Evolutionary conservation across 805 yeast genomes (phyloP), one percentile per base, ranked within the genome.

Genomic region (Allodekkera sacchari): DNA sequence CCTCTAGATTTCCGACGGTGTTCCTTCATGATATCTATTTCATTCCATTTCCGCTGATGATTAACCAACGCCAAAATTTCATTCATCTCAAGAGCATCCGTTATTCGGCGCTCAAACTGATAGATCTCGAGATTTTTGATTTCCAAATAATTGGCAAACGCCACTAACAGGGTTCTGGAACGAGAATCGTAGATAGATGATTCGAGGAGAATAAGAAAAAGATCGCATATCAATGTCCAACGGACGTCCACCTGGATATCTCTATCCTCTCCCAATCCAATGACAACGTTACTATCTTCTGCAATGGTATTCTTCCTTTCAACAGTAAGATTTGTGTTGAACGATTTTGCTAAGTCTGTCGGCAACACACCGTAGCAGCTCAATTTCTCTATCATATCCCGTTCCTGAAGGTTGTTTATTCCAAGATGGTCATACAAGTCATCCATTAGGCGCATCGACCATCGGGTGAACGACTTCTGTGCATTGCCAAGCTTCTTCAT

Each of bases 221-320:
- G 59, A 52, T 92, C 98, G 58, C 98, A 94, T 5, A 92, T 62
- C 10, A 89, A 71, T 0, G 96, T 88, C 98, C 98, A 94, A 19
- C 88, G 74, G 15, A 92, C 70, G 47, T 88, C 96, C 33, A 83
- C 68, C n/a, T 33, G 28, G 8, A 22, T 18, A 6, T 37, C 22
- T 10, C 54, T 46, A n/a, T 52, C 41, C 12, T 55, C 53, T 1
- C 61, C 43, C 13, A 57, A 57, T 12, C 42, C 35, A 20, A 44
- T 27, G 24, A 42, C 45, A 10, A 19, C 37, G 3, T 24, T 31
- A 3, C 36, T 30, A 6, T 38, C 41, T 27, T 46, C 38, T 20
- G 30, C 24, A 19, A 54, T 58, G 37, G 53, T 59, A 16, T 59
- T 53, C 14, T 81, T 78, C 46, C 77, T 77, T 4, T 62, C 59